Conservation (phyloP, 1,284 basidiomycete genomes). For the Ustilago trichophora region DNA sequence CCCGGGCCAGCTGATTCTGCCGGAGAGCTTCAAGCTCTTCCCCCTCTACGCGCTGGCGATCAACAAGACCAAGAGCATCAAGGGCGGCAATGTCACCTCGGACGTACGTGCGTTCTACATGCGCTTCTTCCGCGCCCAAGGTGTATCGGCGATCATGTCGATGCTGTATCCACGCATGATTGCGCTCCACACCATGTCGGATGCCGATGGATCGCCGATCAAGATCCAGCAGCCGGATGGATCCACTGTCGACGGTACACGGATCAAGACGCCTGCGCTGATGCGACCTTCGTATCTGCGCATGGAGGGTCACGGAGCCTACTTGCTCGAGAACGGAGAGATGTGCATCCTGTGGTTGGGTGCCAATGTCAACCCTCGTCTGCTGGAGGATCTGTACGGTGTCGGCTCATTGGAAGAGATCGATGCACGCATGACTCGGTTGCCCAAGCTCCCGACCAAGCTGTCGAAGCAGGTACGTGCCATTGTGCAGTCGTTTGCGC, state of each 20-base stretch:
- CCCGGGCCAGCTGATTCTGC: slow-evolving; percentile 87
- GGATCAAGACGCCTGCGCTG: slow-evolving; percentile 77
- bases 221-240: slow-evolving; percentile 68
- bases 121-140: slow-evolving; percentile 78
- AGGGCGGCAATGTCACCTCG: slow-evolving; percentile 85
- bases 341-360: slow-evolving; percentile 91
- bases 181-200: slow-evolving; percentile 85
- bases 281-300: slow-evolving; percentile 86
- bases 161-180: slow-evolving; percentile 89
- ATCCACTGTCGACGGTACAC: slow-evolving; percentile 67
- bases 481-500: slow-evolving; percentile 78
- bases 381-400: slow-evolving; percentile 86
- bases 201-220: slow-evolving; percentile 76
- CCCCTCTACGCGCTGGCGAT: slow-evolving; percentile 85
- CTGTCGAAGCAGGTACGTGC: slow-evolving; percentile 86
- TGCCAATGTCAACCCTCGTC: slow-evolving; percentile 78
- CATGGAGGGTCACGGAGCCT: slow-evolving; percentile 91
- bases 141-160: slow-evolving; percentile 77
- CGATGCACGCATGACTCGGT: slow-evolving; percentile 75
- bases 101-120: slow-evolving; percentile 90
- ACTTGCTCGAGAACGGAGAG: slow-evolving; percentile 94
- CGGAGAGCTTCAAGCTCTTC: slow-evolving; percentile 89
- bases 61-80: slow-evolving; percentile 88
- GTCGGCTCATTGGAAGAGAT: slow-evolving; percentile 80
- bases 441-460: slow-evolving; percentile 79